These are phyloP conservation scores for Corynespora cassiicola DNA, from an alignment of 2,329 filamentous ascomycete genomes.

Conservation along the genomic window DNA sequence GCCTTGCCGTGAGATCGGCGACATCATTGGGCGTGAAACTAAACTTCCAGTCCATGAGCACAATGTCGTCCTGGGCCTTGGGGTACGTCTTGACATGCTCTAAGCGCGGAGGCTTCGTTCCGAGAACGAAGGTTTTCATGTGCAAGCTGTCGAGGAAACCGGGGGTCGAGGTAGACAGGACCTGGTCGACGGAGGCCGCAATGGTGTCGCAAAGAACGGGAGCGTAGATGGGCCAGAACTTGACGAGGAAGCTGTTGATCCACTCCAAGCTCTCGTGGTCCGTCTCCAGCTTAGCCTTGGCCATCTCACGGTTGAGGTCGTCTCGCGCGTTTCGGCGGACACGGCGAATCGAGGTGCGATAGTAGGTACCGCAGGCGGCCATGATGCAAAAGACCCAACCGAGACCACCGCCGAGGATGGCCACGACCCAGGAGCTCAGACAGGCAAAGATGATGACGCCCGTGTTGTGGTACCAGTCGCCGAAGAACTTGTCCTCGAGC, in stretches of 20 bases:
- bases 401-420: constrained; percentile 86
- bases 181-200: constrained; percentile 93
- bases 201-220: constrained; percentile 92
- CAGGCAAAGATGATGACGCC: constrained; percentile 94
- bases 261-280: constrained; percentile 94
- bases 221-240: constrained; percentile 99
- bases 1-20: constrained; percentile 86
- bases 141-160: constrained; percentile 92
- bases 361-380: constrained; percentile 92
- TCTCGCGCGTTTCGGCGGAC: constrained; percentile 96
- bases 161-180: constrained; percentile 89
- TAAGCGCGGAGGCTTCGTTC: constrained; percentile 92
- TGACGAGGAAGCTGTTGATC: constrained; percentile 98
- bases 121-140: constrained; percentile 91
- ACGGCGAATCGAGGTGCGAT: constrained; percentile 90
- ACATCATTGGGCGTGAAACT: constrained; percentile 97
- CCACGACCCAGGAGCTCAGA: constrained; percentile 86
- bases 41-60: constrained; percentile 99
- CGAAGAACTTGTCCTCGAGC: constrained; percentile 88
- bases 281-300: constrained; percentile 84
- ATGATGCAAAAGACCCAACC: constrained; percentile 94
- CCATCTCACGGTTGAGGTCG: constrained; percentile 88
- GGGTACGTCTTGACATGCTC: constrained; percentile 99
- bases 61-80: constrained; percentile 91
- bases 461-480: constrained; percentile 98